Conservation (phyloP, 768 basidiomycete species). For the Artomyces pyxidatus region DNA sequence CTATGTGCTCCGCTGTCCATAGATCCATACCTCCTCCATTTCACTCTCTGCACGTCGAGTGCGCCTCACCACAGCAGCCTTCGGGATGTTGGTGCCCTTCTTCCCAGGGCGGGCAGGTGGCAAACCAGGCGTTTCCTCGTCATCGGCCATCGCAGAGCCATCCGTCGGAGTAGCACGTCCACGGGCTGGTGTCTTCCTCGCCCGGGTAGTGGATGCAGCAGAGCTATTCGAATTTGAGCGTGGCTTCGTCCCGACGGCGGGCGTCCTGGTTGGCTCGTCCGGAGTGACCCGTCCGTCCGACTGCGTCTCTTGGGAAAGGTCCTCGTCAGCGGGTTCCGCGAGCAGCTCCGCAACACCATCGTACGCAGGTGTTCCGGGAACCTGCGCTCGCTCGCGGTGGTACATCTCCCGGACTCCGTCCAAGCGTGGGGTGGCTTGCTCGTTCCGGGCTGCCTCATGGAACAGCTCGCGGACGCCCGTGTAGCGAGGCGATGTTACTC, state of each 20-base stretch:
- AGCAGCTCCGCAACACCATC: conserved; percentile 26
- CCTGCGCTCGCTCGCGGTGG: conserved; percentile 12
- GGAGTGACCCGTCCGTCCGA: background rate
- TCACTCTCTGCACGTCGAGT: conserved; percentile 17
- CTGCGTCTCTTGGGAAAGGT: conserved; percentile 9
- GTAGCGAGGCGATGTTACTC: conserved; percentile 19
- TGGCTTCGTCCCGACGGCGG: background rate
- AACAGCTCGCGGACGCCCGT: conserved; percentile 28
- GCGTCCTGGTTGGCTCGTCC: background rate
- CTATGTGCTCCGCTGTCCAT: background rate
- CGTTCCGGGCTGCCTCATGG: conserved; percentile 10
- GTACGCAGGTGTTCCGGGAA: conserved; percentile 18
- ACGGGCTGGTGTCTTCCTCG: background rate
- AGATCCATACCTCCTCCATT: conserved; percentile 15
- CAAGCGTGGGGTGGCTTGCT: conserved; percentile 25
- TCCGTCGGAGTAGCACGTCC: conserved; percentile 6
- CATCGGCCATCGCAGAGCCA: conserved; percentile 10
- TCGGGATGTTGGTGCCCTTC: background rate
- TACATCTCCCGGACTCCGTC: conserved; percentile 28
- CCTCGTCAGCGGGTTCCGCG: conserved; percentile 21
- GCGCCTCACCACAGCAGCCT: conserved; percentile 10
- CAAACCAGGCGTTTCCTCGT: conserved; percentile 5
- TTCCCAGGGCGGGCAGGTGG: conserved; percentile 1
- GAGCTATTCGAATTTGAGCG: background rate
- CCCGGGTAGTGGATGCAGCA: background rate